A percentile compares a stretch with the other conserved stretches of the same genome.
These are phyloP conservation scores for Meyerozyma guilliermondii DNA, from an alignment of 1,139 yeast species.

Conservation along the genomic window DNA sequence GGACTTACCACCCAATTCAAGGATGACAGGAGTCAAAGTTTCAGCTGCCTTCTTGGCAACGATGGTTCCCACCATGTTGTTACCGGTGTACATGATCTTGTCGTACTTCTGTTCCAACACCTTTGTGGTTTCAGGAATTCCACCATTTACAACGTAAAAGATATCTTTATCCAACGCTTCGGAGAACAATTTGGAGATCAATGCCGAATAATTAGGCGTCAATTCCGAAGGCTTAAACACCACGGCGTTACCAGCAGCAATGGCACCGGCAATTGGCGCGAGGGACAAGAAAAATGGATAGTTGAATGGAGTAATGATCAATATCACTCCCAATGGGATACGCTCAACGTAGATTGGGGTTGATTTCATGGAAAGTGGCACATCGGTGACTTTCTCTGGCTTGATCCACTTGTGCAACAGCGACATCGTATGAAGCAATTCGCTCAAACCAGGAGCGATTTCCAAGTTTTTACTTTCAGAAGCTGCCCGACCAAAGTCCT, in stretches of 20 bases:
- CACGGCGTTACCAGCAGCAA: slow-evolving; percentile 85
- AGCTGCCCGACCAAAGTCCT: slow-evolving; percentile 63
- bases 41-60: slow-evolving; percentile 82
- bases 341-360: slow-evolving; percentile 51
- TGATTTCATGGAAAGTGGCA: slow-evolving; percentile 43
- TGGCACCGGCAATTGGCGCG: slow-evolving; percentile 70
- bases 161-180: slow-evolving; percentile 51
- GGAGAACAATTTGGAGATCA: slow-evolving; percentile 52
- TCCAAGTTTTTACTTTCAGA: slow-evolving; percentile 64
- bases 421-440: slow-evolving; percentile 55
- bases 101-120: slow-evolving; percentile 67
- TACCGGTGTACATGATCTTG: slow-evolving; percentile 85
- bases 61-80: slow-evolving; percentile 67
- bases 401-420: slow-evolving; percentile 59
- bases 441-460: slow-evolving; percentile 45
- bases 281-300: slow-evolving; percentile 69
- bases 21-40: slow-evolving; percentile 69
- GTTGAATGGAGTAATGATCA: slow-evolving; percentile 81
- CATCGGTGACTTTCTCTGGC: slow-evolving; percentile 42
- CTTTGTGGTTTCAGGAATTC: slow-evolving; percentile 61
- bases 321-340: slow-evolving; percentile 71
- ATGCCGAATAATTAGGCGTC: slow-evolving; percentile 57
- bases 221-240: slow-evolving; percentile 77
- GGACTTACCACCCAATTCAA: slow-evolving; percentile 93
- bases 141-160: slow-evolving; percentile 69